phyloP scores from a whole-genome alignment of 192 early-diverging fungal species.

The Coemansia sp. region DNA sequence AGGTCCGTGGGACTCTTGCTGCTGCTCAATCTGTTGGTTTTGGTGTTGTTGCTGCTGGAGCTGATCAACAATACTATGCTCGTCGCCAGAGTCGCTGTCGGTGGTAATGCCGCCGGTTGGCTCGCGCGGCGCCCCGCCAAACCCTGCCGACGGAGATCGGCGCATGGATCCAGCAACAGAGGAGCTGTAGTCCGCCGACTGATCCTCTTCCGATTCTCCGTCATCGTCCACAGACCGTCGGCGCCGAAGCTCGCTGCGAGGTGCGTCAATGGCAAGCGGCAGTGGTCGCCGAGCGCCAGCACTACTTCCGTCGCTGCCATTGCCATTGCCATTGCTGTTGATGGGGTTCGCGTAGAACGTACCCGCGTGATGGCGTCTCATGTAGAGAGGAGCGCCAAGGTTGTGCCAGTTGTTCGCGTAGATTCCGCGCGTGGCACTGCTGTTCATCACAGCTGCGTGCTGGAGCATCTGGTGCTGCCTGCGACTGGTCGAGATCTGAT shows the following conservation, averaged over 20 bases:
- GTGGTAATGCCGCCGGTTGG: not conserved
- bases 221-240: slow-evolving; percentile 9
- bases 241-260: slow-evolving; percentile 20
- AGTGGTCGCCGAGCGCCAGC: not conserved
- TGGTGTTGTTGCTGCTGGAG: not conserved
- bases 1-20: not conserved
- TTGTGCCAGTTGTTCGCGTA: not conserved
- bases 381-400: slow-evolving; percentile 39
- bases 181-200: not conserved
- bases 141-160: not conserved
- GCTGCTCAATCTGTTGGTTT: not conserved
- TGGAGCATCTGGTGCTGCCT: slow-evolving; percentile 12
- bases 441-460: slow-evolving; percentile 3
- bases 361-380: slow-evolving; percentile 30
- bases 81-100: not conserved
- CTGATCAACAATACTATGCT: not conserved
- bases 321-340: not conserved
- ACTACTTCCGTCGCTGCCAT: too few species aligned
- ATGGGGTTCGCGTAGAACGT: slow-evolving; percentile 7
- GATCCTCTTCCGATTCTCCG: not conserved
- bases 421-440: slow-evolving; percentile 5
- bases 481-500: slow-evolving; percentile 43
- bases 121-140: not conserved
- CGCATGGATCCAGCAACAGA: not conserved
- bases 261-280: not conserved